Evolutionary conservation across 306 rosid species (phyloP), one percentile per base, ranked within the genome.

Genomic region (Aeschynomene evenia): DNA sequence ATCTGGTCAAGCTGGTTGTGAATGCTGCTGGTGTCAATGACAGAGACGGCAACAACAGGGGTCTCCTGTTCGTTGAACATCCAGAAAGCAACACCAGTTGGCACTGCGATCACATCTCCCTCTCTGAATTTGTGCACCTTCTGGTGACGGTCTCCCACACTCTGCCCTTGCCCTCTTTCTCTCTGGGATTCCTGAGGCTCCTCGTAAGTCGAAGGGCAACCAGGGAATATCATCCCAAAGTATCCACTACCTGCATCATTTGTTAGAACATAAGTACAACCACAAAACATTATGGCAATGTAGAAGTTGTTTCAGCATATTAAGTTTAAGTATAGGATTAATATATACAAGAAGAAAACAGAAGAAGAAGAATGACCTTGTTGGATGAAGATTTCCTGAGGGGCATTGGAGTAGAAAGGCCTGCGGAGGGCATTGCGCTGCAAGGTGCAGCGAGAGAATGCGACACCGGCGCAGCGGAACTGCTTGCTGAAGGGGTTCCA

Each of bases 1-100:
- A 39, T 12, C 29, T 37, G 53, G 59, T 91, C 95, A 9, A 91
- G 95, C 73, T 88, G 89, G 78, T 91, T 91, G 7, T 64, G 71
- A 2, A 7, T 0, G 85, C 76, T 91, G 76, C 40, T 4, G 19
- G 69, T 71, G 80, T 91, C 81, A 0, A 70, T 48, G 18, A 91
- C 66, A 72, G 70, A 15, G 45, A 88, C 31, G 0, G 85, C 82
- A 9, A 86, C 75, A 2, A 79, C 83, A 0, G 51, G 60, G 16
- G 58, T 42, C 0, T 73, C 75, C 5, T 53, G 16, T 12, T 7
- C 21, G n/a, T 79, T 79, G 84, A 37, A 80, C 59, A 80, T 53
- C 84, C 84, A 80, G 63, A 45, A 70, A 7, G 48, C 49, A 56
- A 50, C 19, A 48, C 84, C 84, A 0, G 80, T 34, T 0, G 84